Base-by-base conservation (phyloP, 1,139 yeast species). In the Saccharomyces hybrid region DNA sequence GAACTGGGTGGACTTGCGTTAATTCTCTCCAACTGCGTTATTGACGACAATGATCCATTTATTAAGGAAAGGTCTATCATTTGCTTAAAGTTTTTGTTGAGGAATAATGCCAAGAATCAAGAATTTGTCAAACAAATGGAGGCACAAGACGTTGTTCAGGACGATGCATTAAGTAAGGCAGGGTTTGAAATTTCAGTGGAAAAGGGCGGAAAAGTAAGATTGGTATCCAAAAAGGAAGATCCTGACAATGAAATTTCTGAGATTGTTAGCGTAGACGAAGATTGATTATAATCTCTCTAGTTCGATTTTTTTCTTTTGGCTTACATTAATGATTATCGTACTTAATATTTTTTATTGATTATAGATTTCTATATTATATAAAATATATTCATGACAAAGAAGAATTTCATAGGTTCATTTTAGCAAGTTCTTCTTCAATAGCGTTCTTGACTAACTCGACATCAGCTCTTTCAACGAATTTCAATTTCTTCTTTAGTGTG, bases 21-120 rank as follows among this genome's bases (percentile, higher is more conserved):
- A 23, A 76, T 91, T 0, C 73, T 93, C 27, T 87, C 95, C 1
- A 87, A 84, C 61, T 90, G 97, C 71, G 80, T 85, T 46, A 84
- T 93, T 50, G 99, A 93, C 68, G 85, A 83, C 51, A 83, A 86
- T 64, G 95, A 93, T 64, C 98, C 98, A 0, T 89, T 78, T 64
- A 85, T 93, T 56, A 86, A 88, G 59, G 99, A 93, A 65, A 75
- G 95, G 57, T 80, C 96, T 1, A 86, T 93, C 34, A 71, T 91
- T 11, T 88, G 96, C 63, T 69, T 93, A 48, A 81, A 85, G 60
- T 84, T 83, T 57, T 69, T 90, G 32, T 71, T 93, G 26, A 79
- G 81, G 31, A 75, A 78, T 20, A 93, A 93, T 63, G 63, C 63
- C 1, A 77, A 73, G 50, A 93, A 91, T 66, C 97, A 93, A 69